Evolutionary conservation across 768 basidiomycete genomes (phyloP), one percentile per base, ranked within the genome.

Genomic region (Lactarius akahatsu): DNA sequence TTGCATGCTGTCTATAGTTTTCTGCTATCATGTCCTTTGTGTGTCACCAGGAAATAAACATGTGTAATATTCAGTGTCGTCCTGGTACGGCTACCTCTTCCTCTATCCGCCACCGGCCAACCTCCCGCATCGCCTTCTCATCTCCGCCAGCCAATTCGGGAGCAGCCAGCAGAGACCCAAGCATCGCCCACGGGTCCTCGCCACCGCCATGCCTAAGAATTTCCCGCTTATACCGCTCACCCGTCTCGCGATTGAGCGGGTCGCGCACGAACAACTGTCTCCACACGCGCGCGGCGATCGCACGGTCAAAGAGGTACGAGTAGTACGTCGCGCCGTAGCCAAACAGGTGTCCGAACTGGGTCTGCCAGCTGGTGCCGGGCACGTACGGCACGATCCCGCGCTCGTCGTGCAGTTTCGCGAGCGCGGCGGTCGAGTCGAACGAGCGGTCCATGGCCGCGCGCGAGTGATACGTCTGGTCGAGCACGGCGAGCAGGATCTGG

Each of bases 291-390:
- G 91, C 91, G 0, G 97, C 96, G 66, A 99, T 97, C 4, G 94
- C 94, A 5, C 96, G 87, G 71, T 98, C 97, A 70, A 99, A 96
- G 15, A 98, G 82, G 74, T 99, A 99, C 3, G 94, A 95, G 72
- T 99, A 99, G 75, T 99, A 99, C 0, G 94, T 97, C 16, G 96
- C 95, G 6, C 96, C 96, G 71, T 99, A 99, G 2, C 96, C 94
- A 73, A 90, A 96, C 6, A 99, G 79, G 74, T 99, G 97, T 0
- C 92, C 91, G 70, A 99, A 99, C 72, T 96, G 94, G 0, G 94
- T 94, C 73, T 98, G 97, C 82, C 94, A 95, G 0, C 92, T 89
- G 0, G 96, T 98, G 0, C 90, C 91, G 0, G 81, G 78, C 0
- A 94, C 92, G 62, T 92, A 85, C 0, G 94, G 93, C 28, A 97